Conservation (phyloP, 176 grass and related monocot species). For the Aechmea fasciata region DNA sequence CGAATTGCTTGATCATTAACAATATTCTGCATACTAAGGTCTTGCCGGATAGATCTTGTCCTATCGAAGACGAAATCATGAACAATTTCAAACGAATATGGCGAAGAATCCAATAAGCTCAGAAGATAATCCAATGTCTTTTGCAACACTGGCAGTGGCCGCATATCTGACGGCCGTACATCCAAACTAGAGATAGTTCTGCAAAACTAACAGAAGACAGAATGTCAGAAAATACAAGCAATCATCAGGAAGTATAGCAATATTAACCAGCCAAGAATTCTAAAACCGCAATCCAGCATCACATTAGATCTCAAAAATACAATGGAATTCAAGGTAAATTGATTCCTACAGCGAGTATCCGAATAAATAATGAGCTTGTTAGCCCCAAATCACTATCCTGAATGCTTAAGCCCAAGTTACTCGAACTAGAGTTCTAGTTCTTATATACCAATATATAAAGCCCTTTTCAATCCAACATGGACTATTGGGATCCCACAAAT, state of each 20-base stretch:
- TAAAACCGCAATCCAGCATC: background rate
- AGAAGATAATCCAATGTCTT: slow-evolving; percentile 70
- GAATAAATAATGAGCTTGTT: too few relatives aligned
- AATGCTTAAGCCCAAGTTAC: too few relatives aligned
- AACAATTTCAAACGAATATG: slow-evolving; percentile 51
- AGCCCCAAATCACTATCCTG: too few relatives aligned
- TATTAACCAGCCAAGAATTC: slow-evolving; percentile 4
- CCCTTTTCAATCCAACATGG: too few relatives aligned
- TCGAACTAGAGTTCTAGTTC: too few relatives aligned
- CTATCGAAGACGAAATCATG: slow-evolving; percentile 98
- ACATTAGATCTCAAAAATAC: background rate
- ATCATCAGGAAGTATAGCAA: background rate
- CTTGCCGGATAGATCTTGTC: slow-evolving; percentile 82
- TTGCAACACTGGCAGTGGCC: slow-evolving; percentile 52
- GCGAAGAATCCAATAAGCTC: slow-evolving; percentile 44
- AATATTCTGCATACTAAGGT: slow-evolving; percentile 74
- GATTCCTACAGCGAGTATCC: too few relatives aligned
- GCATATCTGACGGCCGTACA: slow-evolving; percentile 53
- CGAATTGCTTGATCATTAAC: slow-evolving; percentile 53
- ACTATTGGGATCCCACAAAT: too few relatives aligned
- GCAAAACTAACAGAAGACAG: slow-evolving; percentile 65
- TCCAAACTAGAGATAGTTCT: slow-evolving; percentile 64
- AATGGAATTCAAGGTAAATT: background rate
- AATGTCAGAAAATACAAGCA: slow-evolving; percentile 27
- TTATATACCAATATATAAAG: too few relatives aligned